A percentile compares a stretch with the other conserved stretches of the same genome.
phyloP scores from a whole-genome alignment of 768 basidiomycete genomes.

The Xerocomellus chrysenteron region DNA sequence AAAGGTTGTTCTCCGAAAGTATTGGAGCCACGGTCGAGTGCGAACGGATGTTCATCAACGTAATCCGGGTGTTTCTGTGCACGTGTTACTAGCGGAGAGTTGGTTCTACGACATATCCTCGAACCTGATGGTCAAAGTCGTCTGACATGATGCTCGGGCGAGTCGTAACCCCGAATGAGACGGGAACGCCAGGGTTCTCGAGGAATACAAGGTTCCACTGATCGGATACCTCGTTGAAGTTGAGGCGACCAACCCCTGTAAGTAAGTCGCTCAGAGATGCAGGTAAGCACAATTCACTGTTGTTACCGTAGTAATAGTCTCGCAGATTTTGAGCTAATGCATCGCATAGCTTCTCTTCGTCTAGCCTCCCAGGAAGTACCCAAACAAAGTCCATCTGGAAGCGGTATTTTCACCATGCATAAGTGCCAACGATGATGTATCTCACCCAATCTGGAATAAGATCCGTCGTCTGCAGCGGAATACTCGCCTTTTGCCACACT shows the following conservation, averaged over 20 bases:
- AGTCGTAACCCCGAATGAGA: background rate
- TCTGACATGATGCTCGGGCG: background rate
- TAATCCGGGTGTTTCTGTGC: background rate
- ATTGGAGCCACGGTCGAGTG: background rate
- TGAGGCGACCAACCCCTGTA: background rate
- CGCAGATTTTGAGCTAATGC: background rate
- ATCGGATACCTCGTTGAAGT: background rate
- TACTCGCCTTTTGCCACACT: background rate
- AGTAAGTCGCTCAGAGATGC: background rate
- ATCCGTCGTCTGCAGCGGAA: background rate
- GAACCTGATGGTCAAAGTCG: constrained; percentile 1
- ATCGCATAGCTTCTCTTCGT: background rate
- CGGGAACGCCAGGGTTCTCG: background rate
- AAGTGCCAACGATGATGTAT: no score
- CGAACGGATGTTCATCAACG: background rate
- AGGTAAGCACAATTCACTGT: background rate
- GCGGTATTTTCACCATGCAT: background rate
- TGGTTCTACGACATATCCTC: background rate
- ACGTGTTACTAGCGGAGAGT: background rate
- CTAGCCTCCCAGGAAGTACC: background rate
- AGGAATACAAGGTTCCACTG: background rate
- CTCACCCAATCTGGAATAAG: constrained; percentile 6
- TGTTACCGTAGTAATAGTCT: constrained; percentile 1
- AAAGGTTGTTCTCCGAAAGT: background rate
- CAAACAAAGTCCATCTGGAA: constrained; percentile 6